phyloP scores from a whole-genome alignment of 768 basidiomycete genomes.

The Trichaptum fuscoviolaceum region DNA sequence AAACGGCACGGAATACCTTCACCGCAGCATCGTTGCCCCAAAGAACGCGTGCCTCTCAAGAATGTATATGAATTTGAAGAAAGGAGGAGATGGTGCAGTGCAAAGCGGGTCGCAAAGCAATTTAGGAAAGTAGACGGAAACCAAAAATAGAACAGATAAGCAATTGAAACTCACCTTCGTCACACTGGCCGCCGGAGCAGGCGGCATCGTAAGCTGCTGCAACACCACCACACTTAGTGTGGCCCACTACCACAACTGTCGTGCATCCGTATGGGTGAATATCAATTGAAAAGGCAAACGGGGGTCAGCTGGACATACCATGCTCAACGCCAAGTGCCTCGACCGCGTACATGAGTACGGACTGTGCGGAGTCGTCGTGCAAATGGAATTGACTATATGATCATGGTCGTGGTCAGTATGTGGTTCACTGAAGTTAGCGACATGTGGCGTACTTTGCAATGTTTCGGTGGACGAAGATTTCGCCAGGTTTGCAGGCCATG shows the following conservation, averaged over 20 bases:
- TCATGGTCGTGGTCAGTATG: not conserved
- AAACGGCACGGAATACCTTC: not conserved
- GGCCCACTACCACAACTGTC: constrained; percentile 79
- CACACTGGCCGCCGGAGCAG: constrained; percentile 15
- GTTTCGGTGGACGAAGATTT: constrained; percentile 81
- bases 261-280: not conserved
- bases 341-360: constrained; percentile 74
- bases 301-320: constrained; percentile 46
- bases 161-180: constrained; percentile 1
- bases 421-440: not conserved
- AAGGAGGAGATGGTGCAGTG: constrained; percentile 5
- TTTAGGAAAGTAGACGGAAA: constrained; percentile 30
- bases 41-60: not conserved
- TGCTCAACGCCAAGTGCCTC: constrained; percentile 67
- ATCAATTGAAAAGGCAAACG: constrained; percentile 18
- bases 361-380: constrained; percentile 63
- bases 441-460: constrained; percentile 68
- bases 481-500: constrained; percentile 65
- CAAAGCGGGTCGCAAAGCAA: constrained; percentile 23
- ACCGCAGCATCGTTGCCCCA: not conserved
- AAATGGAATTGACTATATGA: constrained; percentile 60
- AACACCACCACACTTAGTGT: constrained; percentile 79
- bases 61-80: not conserved
- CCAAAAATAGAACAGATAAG: constrained; percentile 19
- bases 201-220: constrained; percentile 32